These are phyloP conservation scores for Globisporangium paroecandrum DNA, from an alignment of 352 stramenopile species.

Conservation along the genomic window DNA sequence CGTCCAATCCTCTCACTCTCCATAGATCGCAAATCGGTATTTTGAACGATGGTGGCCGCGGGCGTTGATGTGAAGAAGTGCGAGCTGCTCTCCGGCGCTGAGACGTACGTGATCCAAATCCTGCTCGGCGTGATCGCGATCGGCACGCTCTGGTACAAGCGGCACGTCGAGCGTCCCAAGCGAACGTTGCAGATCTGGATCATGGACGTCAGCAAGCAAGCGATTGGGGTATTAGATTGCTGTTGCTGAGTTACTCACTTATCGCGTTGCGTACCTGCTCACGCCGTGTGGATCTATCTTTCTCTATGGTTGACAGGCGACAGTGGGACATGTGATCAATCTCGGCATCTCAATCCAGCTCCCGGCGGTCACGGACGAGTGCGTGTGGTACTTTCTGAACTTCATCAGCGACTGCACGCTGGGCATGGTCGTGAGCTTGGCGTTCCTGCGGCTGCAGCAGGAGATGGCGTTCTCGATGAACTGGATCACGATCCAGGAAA, in stretches of 20 bases:
- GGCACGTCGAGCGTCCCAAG: constrained; percentile 67
- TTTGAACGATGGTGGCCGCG: constrained; percentile 15
- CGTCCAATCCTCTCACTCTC: neutral
- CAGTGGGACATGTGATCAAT: constrained; percentile 69
- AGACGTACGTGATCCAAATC: constrained; percentile 70
- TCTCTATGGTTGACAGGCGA: constrained; percentile 25
- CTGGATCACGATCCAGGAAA: constrained; percentile 73
- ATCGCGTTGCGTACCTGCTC: neutral
- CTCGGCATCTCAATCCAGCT: constrained; percentile 64
- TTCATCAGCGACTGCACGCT: constrained; percentile 79
- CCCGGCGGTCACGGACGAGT: constrained; percentile 77
- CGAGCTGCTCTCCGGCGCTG: constrained; percentile 59
- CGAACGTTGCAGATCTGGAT: constrained; percentile 71
- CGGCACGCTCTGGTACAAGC: constrained; percentile 81
- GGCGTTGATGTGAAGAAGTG: constrained; percentile 32
- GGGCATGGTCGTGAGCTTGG: constrained; percentile 73
- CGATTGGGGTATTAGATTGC: constrained; percentile 41
- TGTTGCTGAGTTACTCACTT: neutral
- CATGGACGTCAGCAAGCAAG: constrained; percentile 84
- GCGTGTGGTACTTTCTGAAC: constrained; percentile 86
- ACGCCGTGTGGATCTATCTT: neutral
- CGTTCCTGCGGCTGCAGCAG: constrained; percentile 71
- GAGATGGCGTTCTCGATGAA: constrained; percentile 70
- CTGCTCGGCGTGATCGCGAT: constrained; percentile 64
- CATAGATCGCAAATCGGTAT: neutral